A percentile compares a stretch with the other conserved stretches of the same genome.
These are phyloP conservation scores for Microdochium paspali DNA, from an alignment of 2,329 filamentous ascomycete genomes.

Conservation along the genomic window DNA sequence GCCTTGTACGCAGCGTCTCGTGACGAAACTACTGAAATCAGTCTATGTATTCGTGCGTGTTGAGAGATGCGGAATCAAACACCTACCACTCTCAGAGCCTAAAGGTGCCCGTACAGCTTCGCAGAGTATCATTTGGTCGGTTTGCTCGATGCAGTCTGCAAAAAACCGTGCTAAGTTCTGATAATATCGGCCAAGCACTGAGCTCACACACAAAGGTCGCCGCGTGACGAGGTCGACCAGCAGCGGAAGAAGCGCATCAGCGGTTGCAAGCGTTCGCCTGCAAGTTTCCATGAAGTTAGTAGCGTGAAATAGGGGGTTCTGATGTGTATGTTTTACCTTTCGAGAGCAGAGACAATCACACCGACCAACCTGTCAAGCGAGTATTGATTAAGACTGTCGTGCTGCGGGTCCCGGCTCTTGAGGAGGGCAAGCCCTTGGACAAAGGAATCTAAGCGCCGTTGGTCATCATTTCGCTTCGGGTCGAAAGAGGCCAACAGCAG, in stretches of 20 bases:
- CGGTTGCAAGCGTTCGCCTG: neutral
- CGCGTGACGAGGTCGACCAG: slow-evolving; percentile 20
- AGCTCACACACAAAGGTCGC: slow-evolving; percentile 17
- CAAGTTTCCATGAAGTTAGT: neutral
- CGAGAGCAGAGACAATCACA: slow-evolving; percentile 16
- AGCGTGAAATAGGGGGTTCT: too few species aligned
- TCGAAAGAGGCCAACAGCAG: slow-evolving; percentile 43
- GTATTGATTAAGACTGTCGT: slow-evolving; percentile 13
- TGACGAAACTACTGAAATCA: slow-evolving; percentile 4
- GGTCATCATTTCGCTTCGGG: slow-evolving; percentile 31
- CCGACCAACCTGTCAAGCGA: neutral
- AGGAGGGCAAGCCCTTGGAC: slow-evolving; percentile 26
- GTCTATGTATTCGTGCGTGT: neutral
- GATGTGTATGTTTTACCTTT: slow-evolving; percentile 10
- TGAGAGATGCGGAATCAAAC: neutral
- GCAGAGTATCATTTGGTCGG: slow-evolving; percentile 8
- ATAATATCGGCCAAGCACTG: slow-evolving; percentile 26
- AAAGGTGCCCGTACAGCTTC: slow-evolving; percentile 15
- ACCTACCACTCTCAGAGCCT: slow-evolving; percentile 11
- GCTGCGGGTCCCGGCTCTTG: slow-evolving; percentile 5
- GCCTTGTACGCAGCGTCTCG: slow-evolving; percentile 12
- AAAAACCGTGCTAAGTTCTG: slow-evolving; percentile 26
- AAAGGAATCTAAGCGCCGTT: slow-evolving; percentile 35
- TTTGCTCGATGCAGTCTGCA: slow-evolving; percentile 5
- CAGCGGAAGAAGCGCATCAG: neutral